Evolutionary conservation across 108 stramenopile genomes (phyloP).

Genomic region (Craspedostauros australis): DNA sequence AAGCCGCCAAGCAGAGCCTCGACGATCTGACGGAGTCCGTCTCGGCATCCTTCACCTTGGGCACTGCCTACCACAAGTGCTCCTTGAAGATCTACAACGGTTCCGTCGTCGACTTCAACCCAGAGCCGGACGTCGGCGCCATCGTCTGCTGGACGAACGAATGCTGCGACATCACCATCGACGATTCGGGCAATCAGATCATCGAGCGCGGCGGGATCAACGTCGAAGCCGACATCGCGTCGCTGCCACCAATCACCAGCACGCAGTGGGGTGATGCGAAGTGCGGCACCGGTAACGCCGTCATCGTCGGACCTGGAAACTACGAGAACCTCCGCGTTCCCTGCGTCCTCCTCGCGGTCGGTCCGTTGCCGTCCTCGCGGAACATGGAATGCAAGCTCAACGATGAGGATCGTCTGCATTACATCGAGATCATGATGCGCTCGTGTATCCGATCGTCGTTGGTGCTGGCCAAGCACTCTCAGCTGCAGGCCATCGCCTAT

Average conservation of each 20-base stretch:
- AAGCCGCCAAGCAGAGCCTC: slow-evolving; percentile 15
- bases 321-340: slow-evolving; percentile 26
- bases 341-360: slow-evolving; percentile 31
- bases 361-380: slow-evolving; percentile 14
- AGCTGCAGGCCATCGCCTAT: slow-evolving; percentile 29
- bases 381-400: slow-evolving; percentile 8
- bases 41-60: slow-evolving; percentile 20
- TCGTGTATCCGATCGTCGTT: slow-evolving; percentile 32
- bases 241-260: slow-evolving; percentile 22
- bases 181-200: slow-evolving; percentile 9
- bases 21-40: slow-evolving; percentile 15
- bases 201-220: slow-evolving; percentile 17
- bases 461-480: slow-evolving; percentile 34
- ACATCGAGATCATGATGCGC: slow-evolving; percentile 30
- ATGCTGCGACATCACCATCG: slow-evolving; percentile 23
- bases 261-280: slow-evolving; percentile 28
- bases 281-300: slow-evolving; percentile 34
- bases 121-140: slow-evolving; percentile 28
- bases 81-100: slow-evolving; percentile 21
- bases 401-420: slow-evolving; percentile 26
- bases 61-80: slow-evolving; percentile 29
- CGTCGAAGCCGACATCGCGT: slow-evolving; percentile 13
- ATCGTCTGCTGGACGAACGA: slow-evolving; percentile 36
- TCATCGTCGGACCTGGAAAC: slow-evolving; percentile 33
- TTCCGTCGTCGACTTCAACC: slow-evolving; percentile 19